Conservation (phyloP, 768 basidiomycete genomes). For the Hygrocybe coccinea region DNA sequence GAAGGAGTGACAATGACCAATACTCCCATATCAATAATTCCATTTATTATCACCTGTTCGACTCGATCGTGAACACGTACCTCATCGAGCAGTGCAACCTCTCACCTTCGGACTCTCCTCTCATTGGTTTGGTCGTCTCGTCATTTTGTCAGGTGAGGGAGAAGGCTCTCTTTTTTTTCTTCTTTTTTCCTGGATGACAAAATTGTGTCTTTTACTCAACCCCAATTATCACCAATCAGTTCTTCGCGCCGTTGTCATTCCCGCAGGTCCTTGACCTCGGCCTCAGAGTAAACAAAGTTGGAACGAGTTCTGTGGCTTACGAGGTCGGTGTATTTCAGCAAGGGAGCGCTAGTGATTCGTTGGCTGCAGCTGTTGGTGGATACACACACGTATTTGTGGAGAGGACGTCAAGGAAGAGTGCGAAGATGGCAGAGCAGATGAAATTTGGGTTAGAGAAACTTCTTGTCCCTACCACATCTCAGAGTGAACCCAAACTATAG, state of each 20-base stretch:
- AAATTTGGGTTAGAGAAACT: constrained; percentile 47
- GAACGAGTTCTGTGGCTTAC: constrained; percentile 72
- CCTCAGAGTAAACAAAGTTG: constrained; percentile 60
- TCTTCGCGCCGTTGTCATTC: constrained; percentile 69
- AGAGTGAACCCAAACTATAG: no score
- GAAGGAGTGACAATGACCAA: constrained; percentile 83
- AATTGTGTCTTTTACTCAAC: no score
- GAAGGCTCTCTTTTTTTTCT: neutral
- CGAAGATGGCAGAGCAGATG: constrained; percentile 38
- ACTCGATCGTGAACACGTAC: constrained; percentile 77
- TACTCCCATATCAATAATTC: constrained; percentile 80
- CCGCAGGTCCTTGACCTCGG: constrained; percentile 68
- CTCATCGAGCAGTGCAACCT: constrained; percentile 61
- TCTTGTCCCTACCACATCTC: constrained; percentile 2
- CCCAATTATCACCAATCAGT: constrained; percentile 38
- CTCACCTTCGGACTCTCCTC: constrained; percentile 43
- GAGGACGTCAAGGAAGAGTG: constrained; percentile 51
- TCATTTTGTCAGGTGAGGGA: constrained; percentile 60
- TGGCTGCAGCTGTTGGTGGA: constrained; percentile 45
- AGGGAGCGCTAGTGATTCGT: constrained; percentile 26
- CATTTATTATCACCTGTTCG: constrained; percentile 76
- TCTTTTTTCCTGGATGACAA: no score
- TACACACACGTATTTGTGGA: constrained; percentile 87
- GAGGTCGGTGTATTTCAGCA: constrained; percentile 73
- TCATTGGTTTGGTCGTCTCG: constrained; percentile 74